Evolutionary conservation across 441 rosid species (phyloP), one percentile per base, ranked within the genome.

Genomic region (Adansonia grandidieri): DNA sequence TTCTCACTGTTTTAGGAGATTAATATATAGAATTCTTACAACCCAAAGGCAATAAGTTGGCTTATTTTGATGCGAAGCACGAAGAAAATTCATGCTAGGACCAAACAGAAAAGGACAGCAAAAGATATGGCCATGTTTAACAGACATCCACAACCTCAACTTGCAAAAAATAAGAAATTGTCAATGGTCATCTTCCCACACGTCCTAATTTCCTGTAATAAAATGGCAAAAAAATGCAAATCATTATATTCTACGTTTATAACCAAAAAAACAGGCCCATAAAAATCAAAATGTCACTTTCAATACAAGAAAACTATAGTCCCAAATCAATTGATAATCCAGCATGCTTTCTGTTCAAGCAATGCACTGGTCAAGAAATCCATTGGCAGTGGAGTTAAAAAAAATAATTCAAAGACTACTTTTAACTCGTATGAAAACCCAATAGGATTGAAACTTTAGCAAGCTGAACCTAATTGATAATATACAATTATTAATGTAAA

Each of bases 71-170:
- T 66, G 84, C 89, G 86, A 83, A 82, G 77, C 76, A 81, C 78
- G 81, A 70, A 76, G 86, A 88, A 87, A 84, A 86, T 83, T 85
- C 84, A 83, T 72, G 71, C 72, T 32, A 82, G 68, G 79, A 84
- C 73, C 87, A 84, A 84, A 78, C 3, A 82, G 85, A 89, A 87
- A 85, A 88, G 87, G 89, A 90, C 89, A 84, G 83, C 65, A 73
- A 82, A 84, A 65, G 76, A 37, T 40, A 63, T 72, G 82, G 86
- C 54, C 85, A 82, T 48, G 44, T 78, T 77, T 64, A 70, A 84
- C 80, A 78, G 81, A 76, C 82, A 79, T 81, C 86, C 89, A 87
- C 81, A 80, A 77, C 73, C 74, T 62, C 92, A 88, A 88, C 86
- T 89, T 84, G 92, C 87, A 73, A 62, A 57, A 76, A 67, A n/a